These are phyloP conservation scores for Plantago major DNA, from an alignment of 257 asterid species.

Conservation along the genomic window DNA sequence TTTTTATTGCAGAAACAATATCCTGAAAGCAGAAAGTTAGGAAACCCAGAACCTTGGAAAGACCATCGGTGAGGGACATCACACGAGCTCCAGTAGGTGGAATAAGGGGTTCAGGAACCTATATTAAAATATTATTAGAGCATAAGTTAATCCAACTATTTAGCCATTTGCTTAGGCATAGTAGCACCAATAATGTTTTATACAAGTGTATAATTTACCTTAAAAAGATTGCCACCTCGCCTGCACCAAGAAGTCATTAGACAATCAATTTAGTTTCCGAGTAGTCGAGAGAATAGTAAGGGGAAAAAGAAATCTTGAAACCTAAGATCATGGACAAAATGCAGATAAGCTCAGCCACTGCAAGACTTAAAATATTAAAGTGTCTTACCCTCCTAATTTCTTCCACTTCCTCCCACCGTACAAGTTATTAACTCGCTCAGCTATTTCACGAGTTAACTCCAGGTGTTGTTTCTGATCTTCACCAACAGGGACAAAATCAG, in stretches of 20 bases:
- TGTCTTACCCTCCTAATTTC: constrained; percentile 92
- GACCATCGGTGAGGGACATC: constrained; percentile 98
- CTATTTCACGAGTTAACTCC: constrained; percentile 90
- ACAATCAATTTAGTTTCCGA: constrained; percentile 31
- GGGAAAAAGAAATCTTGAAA: not conserved
- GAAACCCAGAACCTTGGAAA: constrained; percentile 69
- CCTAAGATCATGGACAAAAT: not conserved
- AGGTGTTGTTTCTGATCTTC: constrained; percentile 98
- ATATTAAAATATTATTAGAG: constrained; percentile 25
- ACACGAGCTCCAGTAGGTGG: constrained; percentile 99
- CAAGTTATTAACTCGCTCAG: constrained; percentile 79
- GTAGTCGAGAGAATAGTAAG: constrained; percentile 17
- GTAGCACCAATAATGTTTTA: constrained; percentile 8
- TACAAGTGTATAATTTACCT: constrained; percentile 47
- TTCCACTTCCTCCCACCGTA: constrained; percentile 98
- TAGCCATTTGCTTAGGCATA: constrained; percentile 10
- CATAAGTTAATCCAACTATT: constrained; percentile 24
- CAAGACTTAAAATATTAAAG: constrained; percentile 9
- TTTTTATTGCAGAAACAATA: no score
- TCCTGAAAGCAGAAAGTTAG: not conserved
- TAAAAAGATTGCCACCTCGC: constrained; percentile 86
- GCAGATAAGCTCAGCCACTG: not conserved
- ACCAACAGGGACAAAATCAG: constrained; percentile 97
- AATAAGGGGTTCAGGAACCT: constrained; percentile 96
- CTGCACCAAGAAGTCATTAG: constrained; percentile 42